Conservation (phyloP, 148 eudicot genomes). For the Vaccinium macrocarpon region DNA sequence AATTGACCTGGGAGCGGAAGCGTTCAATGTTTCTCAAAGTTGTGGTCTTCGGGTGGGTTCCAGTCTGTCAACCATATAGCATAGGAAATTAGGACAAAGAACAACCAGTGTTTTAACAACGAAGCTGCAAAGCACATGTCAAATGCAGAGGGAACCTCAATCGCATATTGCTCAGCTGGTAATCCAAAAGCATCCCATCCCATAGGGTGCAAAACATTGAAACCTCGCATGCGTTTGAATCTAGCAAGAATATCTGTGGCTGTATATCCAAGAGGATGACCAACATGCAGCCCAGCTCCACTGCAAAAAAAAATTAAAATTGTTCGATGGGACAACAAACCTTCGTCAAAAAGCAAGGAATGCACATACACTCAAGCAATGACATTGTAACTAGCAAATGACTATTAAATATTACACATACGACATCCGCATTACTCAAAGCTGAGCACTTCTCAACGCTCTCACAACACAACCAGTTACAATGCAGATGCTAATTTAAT, state of each 20-base stretch:
- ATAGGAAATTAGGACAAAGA: slow-evolving; percentile 25
- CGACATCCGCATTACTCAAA: background rate
- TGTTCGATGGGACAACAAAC: background rate
- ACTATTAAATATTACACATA: background rate
- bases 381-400: background rate
- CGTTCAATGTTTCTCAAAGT: slow-evolving; percentile 77
- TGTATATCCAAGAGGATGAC: slow-evolving; percentile 98
- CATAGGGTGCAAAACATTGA: slow-evolving; percentile 97
- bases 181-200: slow-evolving; percentile 99
- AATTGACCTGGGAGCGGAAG: slow-evolving; percentile 73
- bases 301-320: slow-evolving; percentile 35
- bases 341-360: slow-evolving; percentile 8
- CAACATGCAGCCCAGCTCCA: slow-evolving; percentile 98
- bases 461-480: background rate
- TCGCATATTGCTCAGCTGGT: slow-evolving; percentile 99
- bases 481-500: background rate
- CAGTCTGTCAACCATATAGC: slow-evolving; percentile 62
- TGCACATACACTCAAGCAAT: background rate
- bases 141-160: slow-evolving; percentile 53
- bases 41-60: slow-evolving; percentile 93
- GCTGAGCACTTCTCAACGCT: background rate
- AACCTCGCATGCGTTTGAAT: slow-evolving; percentile 93
- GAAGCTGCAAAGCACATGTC: slow-evolving; percentile 15
- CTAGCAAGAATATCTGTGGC: slow-evolving; percentile 99
- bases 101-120: background rate